phyloP scores from a whole-genome alignment of 2,329 filamentous ascomycete species.

The Trichoderma harzianum region DNA sequence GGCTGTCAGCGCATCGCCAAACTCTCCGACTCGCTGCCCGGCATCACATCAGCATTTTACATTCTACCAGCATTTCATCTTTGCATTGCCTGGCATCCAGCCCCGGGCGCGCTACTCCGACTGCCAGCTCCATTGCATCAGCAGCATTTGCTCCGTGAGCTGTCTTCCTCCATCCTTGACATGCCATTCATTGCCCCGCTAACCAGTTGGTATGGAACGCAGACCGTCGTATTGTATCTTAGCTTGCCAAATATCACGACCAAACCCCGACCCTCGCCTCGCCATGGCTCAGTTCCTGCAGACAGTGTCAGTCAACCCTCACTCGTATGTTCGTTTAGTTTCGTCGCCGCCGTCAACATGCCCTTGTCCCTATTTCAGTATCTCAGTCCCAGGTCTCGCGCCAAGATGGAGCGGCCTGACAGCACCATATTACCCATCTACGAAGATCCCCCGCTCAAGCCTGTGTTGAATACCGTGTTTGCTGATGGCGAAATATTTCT shows the following conservation, averaged over 20 bases:
- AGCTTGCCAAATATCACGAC: slow-evolving; percentile 3
- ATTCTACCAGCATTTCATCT: not conserved
- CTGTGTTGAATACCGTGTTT: slow-evolving; percentile 22
- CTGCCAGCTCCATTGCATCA: not conserved
- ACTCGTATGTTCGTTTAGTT: slow-evolving; percentile 3
- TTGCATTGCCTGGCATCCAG: not conserved
- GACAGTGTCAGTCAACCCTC: slow-evolving; percentile 38
- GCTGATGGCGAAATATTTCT: slow-evolving; percentile 30
- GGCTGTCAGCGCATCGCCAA: slow-evolving; percentile 4
- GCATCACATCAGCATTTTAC: not conserved
- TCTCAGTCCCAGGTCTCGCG: slow-evolving; percentile 33
- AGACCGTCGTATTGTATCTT: not conserved
- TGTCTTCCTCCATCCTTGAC: not conserved
- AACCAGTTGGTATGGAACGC: slow-evolving; percentile 18
- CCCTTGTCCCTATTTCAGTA: slow-evolving; percentile 30
- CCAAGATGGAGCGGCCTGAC: slow-evolving; percentile 31
- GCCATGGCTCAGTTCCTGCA: slow-evolving; percentile 42
- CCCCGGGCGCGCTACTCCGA: not conserved
- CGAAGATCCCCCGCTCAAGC: slow-evolving; percentile 27
- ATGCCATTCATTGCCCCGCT: slow-evolving; percentile 19
- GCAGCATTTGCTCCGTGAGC: not conserved
- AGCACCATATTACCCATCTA: slow-evolving; percentile 32
- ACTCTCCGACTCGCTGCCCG: not conserved
- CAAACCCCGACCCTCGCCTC: not conserved
- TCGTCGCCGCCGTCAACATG: slow-evolving; percentile 23